Evolutionary conservation across 495 filamentous ascomycete genomes (phyloP).

Genomic region (Trichoderma erinaceum): DNA sequence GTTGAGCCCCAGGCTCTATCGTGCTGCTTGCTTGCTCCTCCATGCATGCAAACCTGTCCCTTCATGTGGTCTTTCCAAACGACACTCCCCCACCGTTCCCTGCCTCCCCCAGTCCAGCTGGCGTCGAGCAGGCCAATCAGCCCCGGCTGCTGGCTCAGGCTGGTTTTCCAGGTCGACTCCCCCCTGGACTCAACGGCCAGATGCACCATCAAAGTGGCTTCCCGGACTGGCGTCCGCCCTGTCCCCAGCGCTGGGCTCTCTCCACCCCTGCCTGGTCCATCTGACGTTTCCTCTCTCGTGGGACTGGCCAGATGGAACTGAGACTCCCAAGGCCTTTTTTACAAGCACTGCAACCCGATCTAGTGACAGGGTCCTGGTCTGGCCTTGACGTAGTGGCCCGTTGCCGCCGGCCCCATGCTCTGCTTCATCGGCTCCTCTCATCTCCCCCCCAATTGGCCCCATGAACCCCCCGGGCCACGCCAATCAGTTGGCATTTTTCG

Average conservation of each 20-base stretch:
- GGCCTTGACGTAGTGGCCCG: slow-evolving; percentile 4
- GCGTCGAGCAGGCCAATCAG: slow-evolving; percentile 2
- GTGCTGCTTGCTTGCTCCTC: slow-evolving; percentile 8
- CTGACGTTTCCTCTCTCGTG: slow-evolving; percentile 2
- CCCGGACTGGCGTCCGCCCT: slow-evolving; percentile 7
- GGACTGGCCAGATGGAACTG: slow-evolving; percentile 2
- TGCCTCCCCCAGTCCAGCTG: not conserved
- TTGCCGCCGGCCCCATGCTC: not conserved
- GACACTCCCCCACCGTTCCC: slow-evolving; percentile 7
- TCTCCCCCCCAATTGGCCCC: slow-evolving; percentile 13
- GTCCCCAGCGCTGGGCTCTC: not conserved
- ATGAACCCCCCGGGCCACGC: slow-evolving; percentile 1
- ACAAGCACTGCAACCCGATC: slow-evolving; percentile 12
- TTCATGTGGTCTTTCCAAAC: not conserved
- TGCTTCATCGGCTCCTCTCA: slow-evolving; percentile 12
- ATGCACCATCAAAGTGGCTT: slow-evolving; percentile 8
- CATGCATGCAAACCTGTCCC: slow-evolving; percentile 8
- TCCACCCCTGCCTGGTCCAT: slow-evolving; percentile 2
- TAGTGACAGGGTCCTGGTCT: slow-evolving; percentile 7
- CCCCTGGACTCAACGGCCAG: not conserved
- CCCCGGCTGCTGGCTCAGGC: not conserved
- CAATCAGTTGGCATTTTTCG: slow-evolving; percentile 12
- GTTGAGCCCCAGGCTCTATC: not conserved
- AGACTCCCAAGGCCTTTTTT: not conserved
- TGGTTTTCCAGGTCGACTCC: not conserved